A percentile compares a stretch with the other conserved stretches of the same genome.
phyloP scores from a whole-genome alignment of 164 flowering plant species.

The Tinospora cordifolia region DNA sequence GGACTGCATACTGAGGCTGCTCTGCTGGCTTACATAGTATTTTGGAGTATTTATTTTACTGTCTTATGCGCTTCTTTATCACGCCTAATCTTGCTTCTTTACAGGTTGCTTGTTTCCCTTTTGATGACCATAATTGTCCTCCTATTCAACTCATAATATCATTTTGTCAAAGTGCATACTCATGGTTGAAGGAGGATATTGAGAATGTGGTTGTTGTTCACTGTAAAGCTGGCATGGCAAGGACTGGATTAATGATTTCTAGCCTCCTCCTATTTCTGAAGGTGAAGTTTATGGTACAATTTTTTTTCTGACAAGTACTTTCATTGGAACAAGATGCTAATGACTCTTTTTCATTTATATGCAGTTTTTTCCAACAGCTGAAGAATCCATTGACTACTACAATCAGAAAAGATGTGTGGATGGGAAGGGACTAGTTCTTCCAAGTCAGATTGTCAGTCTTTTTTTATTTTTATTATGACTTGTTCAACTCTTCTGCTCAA shows the following conservation, averaged over 20 bases:
- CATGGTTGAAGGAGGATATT: conserved; percentile 95
- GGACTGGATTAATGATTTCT: conserved; percentile 97
- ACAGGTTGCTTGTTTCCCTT: conserved; percentile 97
- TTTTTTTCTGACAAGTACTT: not conserved
- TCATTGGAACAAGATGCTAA: not conserved
- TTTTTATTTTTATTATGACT: not conserved
- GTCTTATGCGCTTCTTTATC: not conserved
- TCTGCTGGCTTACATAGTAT: conserved; percentile 6
- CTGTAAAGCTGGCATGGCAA: conserved; percentile 98
- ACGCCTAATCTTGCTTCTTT: conserved; percentile 6
- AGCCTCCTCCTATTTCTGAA: conserved; percentile 88
- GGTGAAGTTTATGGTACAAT: conserved; percentile 27
- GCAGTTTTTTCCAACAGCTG: conserved; percentile 97
- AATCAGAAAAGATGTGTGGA: conserved; percentile 97
- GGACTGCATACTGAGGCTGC: conserved; percentile 3
- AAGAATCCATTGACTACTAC: conserved; percentile 95
- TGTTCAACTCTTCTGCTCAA: not conserved
- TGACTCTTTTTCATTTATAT: conserved; percentile 5
- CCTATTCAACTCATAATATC: conserved; percentile 77
- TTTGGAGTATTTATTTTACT: not conserved
- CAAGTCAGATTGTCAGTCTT: conserved; percentile 92
- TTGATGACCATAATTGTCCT: conserved; percentile 96
- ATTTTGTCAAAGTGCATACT: conserved; percentile 94
- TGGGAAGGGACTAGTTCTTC: conserved; percentile 90
- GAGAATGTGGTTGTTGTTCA: conserved; percentile 98